Evolutionary conservation across 805 yeast genomes (phyloP), one percentile per base, ranked within the genome.

Genomic region (Spathaspora gorwiae): DNA sequence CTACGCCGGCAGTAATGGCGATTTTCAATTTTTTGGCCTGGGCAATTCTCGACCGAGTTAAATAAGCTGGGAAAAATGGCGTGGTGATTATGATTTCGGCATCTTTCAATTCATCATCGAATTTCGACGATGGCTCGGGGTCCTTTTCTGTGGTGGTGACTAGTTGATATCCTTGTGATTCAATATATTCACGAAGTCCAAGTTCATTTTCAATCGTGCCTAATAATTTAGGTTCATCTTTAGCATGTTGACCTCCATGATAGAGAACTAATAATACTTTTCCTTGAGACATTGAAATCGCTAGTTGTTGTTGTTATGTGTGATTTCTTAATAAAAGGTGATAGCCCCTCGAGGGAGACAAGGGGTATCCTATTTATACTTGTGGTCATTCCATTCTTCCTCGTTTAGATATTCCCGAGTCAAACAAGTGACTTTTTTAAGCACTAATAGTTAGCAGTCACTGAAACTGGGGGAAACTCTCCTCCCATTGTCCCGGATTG

Each of bases 41-140:
- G 41, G 70, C 80, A 51, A 86, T 75, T 56, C 92, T 75, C 54
- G 81, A 84, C 47, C 73, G 72, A 44, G 83, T 78, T 61, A 86
- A 72, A 64, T 86, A 86, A 34, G 83, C 92, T 5, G 95, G 94
- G 65, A 78, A 87, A 76, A 87, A 86, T 4, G 95, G 94, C 9
- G 92, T 85, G 35, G 90, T 80, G 64, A 87, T 85, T 57, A 86
- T 77, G 42, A 86, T 73, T 54, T 86, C 94, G 5, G 90, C 87
- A 49, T 82, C 89, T 40, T 72, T 76, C 59, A 86, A 75, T 51
- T 84, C 73, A 57, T 75, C 70, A 63, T 86, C 94, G 40, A 86
- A 76, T 33, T 60, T 73, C 2, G 84, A 75, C 53, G 64, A 53
- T 35, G 72, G 73, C 40, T 84, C 84, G 1, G 70, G 70, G 45